These are phyloP conservation scores for Populus trichocarpa DNA, from an alignment of 441 rosid genomes.

Conservation along the genomic window DNA sequence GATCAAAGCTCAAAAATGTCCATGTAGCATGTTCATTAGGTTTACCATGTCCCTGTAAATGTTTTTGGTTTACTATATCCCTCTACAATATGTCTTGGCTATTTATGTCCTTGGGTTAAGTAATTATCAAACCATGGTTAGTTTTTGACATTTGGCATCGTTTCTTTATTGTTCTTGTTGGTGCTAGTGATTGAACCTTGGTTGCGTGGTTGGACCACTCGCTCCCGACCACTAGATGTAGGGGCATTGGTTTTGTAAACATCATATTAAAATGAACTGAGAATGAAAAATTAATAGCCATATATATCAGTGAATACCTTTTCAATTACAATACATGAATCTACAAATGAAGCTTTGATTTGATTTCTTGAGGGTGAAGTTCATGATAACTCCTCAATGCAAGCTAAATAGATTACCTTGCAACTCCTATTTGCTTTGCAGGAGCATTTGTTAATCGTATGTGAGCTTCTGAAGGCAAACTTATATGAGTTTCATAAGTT, in stretches of 20 bases:
- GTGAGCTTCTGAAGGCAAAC: constrained; percentile 97
- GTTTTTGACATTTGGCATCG: neutral
- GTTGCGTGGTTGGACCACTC: neutral
- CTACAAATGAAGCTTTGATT: neutral
- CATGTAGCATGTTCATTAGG: neutral
- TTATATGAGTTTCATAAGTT: constrained; percentile 94
- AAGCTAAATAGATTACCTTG: constrained; percentile 3
- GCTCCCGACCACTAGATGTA: neutral
- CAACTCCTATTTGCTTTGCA: constrained; percentile 34
- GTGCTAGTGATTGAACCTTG: neutral
- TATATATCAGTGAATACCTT: neutral
- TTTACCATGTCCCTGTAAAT: neutral
- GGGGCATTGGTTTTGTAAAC: neutral
- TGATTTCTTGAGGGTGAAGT: neutral
- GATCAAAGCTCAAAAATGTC: neutral
- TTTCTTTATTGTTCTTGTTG: neutral
- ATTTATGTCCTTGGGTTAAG: neutral
- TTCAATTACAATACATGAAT: neutral
- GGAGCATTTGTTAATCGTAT: constrained; percentile 95
- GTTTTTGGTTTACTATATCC: neutral
- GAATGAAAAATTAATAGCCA: neutral
- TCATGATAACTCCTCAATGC: neutral
- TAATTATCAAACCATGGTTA: neutral
- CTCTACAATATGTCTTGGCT: neutral
- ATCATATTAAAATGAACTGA: neutral